Conservation (phyloP, 2,329 filamentous ascomycete genomes). For the Apiospora kogelbergensis region DNA sequence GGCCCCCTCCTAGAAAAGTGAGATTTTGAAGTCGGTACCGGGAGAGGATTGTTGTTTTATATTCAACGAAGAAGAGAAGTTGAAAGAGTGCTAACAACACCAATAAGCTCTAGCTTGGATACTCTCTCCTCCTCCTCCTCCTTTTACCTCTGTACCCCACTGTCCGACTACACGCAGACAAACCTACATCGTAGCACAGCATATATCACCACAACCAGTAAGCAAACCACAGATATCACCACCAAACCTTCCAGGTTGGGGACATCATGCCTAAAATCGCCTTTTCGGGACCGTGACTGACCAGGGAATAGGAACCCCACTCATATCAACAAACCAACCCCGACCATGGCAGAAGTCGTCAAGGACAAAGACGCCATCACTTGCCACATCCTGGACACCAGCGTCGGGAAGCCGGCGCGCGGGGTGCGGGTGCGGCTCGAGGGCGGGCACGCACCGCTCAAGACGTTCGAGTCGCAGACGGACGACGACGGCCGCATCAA, state of each 20-base stretch:
- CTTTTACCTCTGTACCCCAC: not conserved
- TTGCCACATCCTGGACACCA: slow-evolving; percentile 84
- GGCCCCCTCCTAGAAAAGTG: not conserved
- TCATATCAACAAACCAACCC: not conserved
- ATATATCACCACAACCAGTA: not conserved
- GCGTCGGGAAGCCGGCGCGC: slow-evolving; percentile 67
- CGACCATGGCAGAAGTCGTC: slow-evolving; percentile 24
- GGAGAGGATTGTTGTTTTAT: not conserved
- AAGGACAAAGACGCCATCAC: slow-evolving; percentile 66
- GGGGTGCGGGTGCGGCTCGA: slow-evolving; percentile 67
- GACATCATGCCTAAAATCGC: not conserved
- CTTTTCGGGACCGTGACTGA: not conserved
- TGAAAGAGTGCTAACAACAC: not conserved
- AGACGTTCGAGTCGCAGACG: slow-evolving; percentile 65
- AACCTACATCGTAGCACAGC: not conserved
- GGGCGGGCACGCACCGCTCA: slow-evolving; percentile 36
- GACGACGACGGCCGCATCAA: slow-evolving; percentile 76
- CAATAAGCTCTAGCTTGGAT: not conserved
- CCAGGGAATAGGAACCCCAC: not conserved
- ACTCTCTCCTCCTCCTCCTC: not conserved
- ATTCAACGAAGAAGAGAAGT: not conserved
- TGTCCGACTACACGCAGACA: not conserved
- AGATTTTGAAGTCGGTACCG: not conserved
- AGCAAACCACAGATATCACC: not conserved
- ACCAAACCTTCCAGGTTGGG: not conserved